phyloP scores from a whole-genome alignment of 1,284 basidiomycete genomes.

The Ustilago cynodontis region DNA sequence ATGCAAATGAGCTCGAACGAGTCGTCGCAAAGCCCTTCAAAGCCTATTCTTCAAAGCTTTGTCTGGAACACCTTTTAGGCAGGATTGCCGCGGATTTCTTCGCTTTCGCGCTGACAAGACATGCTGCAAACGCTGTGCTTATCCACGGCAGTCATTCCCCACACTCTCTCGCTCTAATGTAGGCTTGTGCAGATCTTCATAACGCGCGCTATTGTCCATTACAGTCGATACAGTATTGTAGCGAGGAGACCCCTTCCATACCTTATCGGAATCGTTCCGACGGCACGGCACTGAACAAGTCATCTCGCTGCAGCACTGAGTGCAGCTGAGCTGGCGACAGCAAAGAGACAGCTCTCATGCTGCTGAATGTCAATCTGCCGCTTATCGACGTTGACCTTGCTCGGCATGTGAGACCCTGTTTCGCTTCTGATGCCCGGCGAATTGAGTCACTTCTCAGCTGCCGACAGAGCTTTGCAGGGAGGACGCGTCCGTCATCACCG shows the following conservation, averaged over 20 bases:
- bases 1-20: constrained; percentile 5
- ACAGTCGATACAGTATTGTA: too few species aligned
- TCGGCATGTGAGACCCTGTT: not conserved
- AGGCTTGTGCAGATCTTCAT: not conserved
- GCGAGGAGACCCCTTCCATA: not conserved
- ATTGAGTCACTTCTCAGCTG: not conserved
- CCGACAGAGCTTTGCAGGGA: not conserved
- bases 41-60: constrained; percentile 28
- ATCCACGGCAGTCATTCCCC: constrained; percentile 10
- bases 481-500: not conserved
- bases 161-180: not conserved
- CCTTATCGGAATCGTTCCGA: not conserved
- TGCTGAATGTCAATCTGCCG: not conserved
- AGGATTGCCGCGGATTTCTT: not conserved
- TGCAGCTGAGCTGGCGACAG: not conserved
- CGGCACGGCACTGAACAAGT: not conserved
- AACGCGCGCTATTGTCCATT: constrained; percentile 2
- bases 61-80: not conserved
- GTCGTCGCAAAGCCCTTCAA: constrained; percentile 1
- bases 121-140: not conserved
- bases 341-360: not conserved
- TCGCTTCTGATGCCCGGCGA: not conserved
- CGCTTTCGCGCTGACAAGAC: not conserved
- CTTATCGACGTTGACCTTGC: not conserved
- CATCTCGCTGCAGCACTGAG: not conserved